Evolutionary conservation across 2,329 filamentous ascomycete species (phyloP).

Genomic region (Monosporascus sp.): DNA sequence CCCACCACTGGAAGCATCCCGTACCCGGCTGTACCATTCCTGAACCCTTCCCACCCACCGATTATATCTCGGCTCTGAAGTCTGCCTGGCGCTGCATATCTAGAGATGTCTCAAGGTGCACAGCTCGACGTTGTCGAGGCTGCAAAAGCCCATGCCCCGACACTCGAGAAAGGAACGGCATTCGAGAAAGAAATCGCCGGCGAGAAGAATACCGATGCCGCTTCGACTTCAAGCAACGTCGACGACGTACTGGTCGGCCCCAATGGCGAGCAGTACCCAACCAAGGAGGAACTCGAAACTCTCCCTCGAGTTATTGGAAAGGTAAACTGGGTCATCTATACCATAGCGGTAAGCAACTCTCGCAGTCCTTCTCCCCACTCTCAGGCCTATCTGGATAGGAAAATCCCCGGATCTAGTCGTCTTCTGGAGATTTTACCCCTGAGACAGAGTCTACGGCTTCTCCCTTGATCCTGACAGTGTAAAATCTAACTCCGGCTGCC

Average conservation of each 20-base stretch:
- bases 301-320: slow-evolving; percentile 47
- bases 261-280: slow-evolving; percentile 38
- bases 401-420: no score
- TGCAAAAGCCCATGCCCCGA: slow-evolving; percentile 3
- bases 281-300: slow-evolving; percentile 44
- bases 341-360: slow-evolving; percentile 35
- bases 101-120: slow-evolving; percentile 14
- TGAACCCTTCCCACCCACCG: no score
- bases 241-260: slow-evolving; percentile 16
- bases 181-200: not conserved
- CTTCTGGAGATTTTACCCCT: no score
- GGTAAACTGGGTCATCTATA: slow-evolving; percentile 51
- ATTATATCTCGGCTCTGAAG: no score
- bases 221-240: slow-evolving; percentile 9
- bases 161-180: slow-evolving; percentile 6
- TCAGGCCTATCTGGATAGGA: no score
- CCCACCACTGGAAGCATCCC: no score
- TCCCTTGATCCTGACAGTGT: no score
- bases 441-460: no score
- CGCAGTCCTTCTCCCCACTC: no score
- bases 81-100: no score
- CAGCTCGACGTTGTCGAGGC: slow-evolving; percentile 10
- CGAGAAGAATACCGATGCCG: slow-evolving; percentile 5
- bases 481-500: no score
- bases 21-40: no score